A percentile compares a stretch with the other conserved stretches of the same genome.
Evolutionary conservation across 345 rosid genomes (phyloP).

Genomic region (Physaria fendleri): DNA sequence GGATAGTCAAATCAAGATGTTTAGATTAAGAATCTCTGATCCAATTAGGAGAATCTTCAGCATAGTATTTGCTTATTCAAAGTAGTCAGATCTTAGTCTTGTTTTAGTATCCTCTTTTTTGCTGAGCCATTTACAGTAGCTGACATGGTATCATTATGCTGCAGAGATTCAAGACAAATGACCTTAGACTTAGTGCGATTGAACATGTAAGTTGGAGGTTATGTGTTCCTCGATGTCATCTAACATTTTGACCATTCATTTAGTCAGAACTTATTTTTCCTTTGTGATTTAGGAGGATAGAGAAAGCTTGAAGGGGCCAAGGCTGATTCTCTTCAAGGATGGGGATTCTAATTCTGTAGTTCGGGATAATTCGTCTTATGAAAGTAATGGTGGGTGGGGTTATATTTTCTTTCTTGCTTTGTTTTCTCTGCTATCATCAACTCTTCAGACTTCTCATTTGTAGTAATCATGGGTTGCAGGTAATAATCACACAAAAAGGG

Average conservation of each 20-base stretch:
- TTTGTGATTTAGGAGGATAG: conserved; percentile 52
- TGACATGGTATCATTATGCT: conserved; percentile 23
- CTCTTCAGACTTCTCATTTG: conserved; percentile 18
- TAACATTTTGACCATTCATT: not conserved
- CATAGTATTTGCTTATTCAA: not conserved
- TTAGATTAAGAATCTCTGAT: not conserved
- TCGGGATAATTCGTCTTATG: conserved; percentile 25
- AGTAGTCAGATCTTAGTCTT: conserved; percentile 8
- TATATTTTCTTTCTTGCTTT: conserved; percentile 3
- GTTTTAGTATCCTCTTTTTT: not conserved
- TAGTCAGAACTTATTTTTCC: not conserved
- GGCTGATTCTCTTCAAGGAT: conserved; percentile 51
- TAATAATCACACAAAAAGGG: conserved; percentile 29
- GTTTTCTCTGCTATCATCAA: not conserved
- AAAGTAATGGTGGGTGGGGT: conserved; percentile 31
- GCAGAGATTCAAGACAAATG: conserved; percentile 55
- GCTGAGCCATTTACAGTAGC: not conserved
- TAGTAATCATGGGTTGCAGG: conserved; percentile 36
- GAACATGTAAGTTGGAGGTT: conserved; percentile 44
- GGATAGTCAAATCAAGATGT: not conserved
- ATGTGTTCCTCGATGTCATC: not conserved
- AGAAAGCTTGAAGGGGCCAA: conserved; percentile 61
- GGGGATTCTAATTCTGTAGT: conserved; percentile 40
- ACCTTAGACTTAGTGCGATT: conserved; percentile 45
- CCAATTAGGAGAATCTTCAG: not conserved